Evolutionary conservation across 768 basidiomycete species (phyloP).

Genomic region (Hericium rajendrae): DNA sequence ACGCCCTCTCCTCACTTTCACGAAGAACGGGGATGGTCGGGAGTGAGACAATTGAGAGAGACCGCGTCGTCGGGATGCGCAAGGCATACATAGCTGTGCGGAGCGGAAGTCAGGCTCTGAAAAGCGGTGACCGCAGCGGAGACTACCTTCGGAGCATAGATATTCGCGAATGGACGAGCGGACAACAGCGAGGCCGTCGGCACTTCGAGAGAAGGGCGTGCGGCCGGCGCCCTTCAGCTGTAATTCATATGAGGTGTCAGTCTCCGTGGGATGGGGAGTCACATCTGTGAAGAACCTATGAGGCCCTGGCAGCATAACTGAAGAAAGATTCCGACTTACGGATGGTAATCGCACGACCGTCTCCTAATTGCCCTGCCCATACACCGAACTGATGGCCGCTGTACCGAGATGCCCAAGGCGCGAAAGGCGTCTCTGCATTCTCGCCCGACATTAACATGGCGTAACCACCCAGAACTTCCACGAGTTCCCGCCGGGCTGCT

Average conservation of each 20-base stretch:
- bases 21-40: constrained; percentile 67
- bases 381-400: constrained; percentile 84
- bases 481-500: constrained; percentile 54
- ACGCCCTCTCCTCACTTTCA: constrained; percentile 64
- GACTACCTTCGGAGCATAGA: constrained; percentile 79
- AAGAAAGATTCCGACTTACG: constrained; percentile 27
- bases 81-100: constrained; percentile 63
- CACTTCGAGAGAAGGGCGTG: constrained; percentile 86
- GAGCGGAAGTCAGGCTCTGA: background rate
- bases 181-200: constrained; percentile 93
- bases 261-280: constrained; percentile 59
- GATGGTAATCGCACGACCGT: constrained; percentile 90
- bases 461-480: constrained; percentile 77
- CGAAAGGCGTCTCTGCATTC: constrained; percentile 26
- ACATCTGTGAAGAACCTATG: constrained; percentile 39
- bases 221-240: constrained; percentile 94
- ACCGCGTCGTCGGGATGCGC: constrained; percentile 79
- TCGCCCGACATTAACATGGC: constrained; percentile 50
- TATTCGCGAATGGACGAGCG: constrained; percentile 92
- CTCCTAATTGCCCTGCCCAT: constrained; percentile 94
- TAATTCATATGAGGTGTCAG: constrained; percentile 59
- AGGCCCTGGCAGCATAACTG: background rate
- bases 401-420: constrained; percentile 81
- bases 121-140: background rate
- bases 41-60: constrained; percentile 69